Evolutionary conservation across 768 basidiomycete genomes (phyloP), one percentile per base, ranked within the genome.

Genomic region (Agrocybe pediades): DNA sequence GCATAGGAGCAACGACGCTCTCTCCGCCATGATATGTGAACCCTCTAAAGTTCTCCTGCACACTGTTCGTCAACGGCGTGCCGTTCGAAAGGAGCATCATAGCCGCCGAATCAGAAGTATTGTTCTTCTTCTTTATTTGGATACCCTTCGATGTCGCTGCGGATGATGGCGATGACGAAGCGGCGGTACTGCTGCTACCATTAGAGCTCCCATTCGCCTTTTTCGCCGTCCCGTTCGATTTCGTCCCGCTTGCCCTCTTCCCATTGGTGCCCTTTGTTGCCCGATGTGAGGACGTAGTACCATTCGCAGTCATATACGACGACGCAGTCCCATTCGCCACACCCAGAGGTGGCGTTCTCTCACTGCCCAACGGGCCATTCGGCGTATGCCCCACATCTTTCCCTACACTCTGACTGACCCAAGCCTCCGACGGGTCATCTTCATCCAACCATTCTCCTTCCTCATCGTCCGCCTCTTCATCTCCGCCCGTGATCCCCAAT

Each of bases 31-130:
- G 85, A 66, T 87, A 92, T 7, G 90, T 95, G 78, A 98, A 98
- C 17, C 96, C 96, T 42, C 88, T 82, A 71, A 98, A 98, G 67
- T 97, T 94, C 74, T 95, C 95, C 74, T 98, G 95, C 42, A 98
- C 91, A 65, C 88, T 92, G 68, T 77, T 92, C 57, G 95, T 95
- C 65, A 98, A 75, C 36, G 92, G 93, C 26, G 81, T 85, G 9
- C 83, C 86, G n/a, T 36, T 36, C 33, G n/a, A 11, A 11, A 36
- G 13, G 13, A 36, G 13, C 25, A 67, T 68, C 15, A 68, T 74
- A 17, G 74, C 73, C 58, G 71, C 73, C n/a, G n/a, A n/a, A n/a
- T n/a, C n/a, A n/a, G 67, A 74, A 79, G 65, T 72, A 75, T 9
- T 69, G 71, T 55, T 52, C 50, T 59, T 54, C 8, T 68, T 72